Percentiles rank a stretch among this genome's conserved stretches.
Evolutionary conservation across 768 basidiomycete species (phyloP).

Genomic region (Austroboletus eburneus): DNA sequence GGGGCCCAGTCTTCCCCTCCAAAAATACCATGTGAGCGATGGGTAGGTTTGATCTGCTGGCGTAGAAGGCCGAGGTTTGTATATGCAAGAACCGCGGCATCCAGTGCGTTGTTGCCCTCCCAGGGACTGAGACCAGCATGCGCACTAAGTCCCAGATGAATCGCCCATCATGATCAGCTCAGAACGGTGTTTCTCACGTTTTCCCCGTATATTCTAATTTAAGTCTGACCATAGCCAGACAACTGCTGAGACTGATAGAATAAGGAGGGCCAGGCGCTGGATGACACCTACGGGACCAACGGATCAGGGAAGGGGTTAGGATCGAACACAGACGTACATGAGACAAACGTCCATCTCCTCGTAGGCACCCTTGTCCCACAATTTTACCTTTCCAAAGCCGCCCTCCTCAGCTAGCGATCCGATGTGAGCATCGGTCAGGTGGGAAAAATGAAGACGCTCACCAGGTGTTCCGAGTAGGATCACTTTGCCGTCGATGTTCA

Average conservation of each 20-base stretch:
- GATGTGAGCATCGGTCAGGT: background rate
- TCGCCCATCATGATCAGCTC: background rate
- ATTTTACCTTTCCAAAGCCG: conserved; percentile 63
- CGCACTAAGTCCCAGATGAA: conserved; percentile 43
- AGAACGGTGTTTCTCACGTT: conserved; percentile 43
- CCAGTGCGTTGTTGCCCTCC: conserved; percentile 80
- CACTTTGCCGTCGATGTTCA: conserved; percentile 64
- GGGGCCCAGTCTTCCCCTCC: too few relatives aligned
- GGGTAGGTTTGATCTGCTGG: too few relatives aligned
- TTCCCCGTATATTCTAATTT: conserved; percentile 67
- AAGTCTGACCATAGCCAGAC: conserved; percentile 58
- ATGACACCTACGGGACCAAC: conserved; percentile 55
- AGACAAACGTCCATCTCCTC: conserved; percentile 73
- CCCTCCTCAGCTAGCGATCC: conserved; percentile 74
- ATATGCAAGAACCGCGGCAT: conserved; percentile 86
- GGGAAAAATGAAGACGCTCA: conserved; percentile 20
- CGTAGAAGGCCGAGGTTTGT: conserved; percentile 74
- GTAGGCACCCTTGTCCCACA: conserved; percentile 72
- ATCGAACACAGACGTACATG: too few relatives aligned
- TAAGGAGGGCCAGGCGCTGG: conserved; percentile 74
- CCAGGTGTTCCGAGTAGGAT: conserved; percentile 76
- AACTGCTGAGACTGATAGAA: conserved; percentile 61
- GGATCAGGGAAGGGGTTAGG: background rate
- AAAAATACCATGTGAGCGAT: too few relatives aligned
- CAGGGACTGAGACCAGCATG: conserved; percentile 83